A percentile compares a stretch with the other conserved stretches of the same genome.
phyloP scores from a whole-genome alignment of 352 stramenopile genomes.

The Phytophthora rubi region DNA sequence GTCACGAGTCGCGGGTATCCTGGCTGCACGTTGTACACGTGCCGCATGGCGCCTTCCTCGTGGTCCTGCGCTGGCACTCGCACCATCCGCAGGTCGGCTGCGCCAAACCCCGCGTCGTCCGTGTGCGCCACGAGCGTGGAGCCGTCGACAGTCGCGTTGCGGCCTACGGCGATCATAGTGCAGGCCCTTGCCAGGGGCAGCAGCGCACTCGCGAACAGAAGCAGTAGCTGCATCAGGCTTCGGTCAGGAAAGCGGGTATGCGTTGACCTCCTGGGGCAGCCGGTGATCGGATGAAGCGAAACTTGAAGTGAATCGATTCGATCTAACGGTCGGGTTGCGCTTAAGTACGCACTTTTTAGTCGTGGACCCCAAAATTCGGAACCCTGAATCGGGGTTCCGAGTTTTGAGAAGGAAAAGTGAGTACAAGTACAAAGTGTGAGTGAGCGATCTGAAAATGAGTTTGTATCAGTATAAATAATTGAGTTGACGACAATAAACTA shows the following conservation, averaged over 20 bases:
- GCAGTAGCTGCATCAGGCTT: constrained; percentile 2
- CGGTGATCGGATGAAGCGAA: constrained; percentile 7
- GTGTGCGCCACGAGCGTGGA: constrained; percentile 92
- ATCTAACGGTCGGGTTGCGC: constrained; percentile 11
- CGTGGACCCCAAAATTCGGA: too few relatives aligned
- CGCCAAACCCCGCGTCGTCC: constrained; percentile 79
- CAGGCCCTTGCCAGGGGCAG: constrained; percentile 49
- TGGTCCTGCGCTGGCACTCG: constrained; percentile 90
- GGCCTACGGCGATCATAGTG: constrained; percentile 90
- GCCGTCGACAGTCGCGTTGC: constrained; percentile 80
- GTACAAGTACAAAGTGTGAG: too few relatives aligned
- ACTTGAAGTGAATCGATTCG: constrained; percentile 26
- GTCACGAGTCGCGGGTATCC: constrained; percentile 80
- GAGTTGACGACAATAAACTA: constrained; percentile 32
- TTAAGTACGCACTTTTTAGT: constrained; percentile 19
- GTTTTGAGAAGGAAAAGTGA: background rate
- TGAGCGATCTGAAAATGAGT: constrained; percentile 1
- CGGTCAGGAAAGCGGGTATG: background rate
- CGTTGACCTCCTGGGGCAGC: background rate
- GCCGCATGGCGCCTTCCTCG: constrained; percentile 41
- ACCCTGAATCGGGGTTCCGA: background rate
- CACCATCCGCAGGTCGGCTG: constrained; percentile 91
- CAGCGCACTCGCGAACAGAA: constrained; percentile 15
- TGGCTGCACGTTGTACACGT: constrained; percentile 74
- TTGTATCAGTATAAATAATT: constrained; percentile 38